Conservation (phyloP, 495 filamentous ascomycete genomes). For the Lindgomyces ingoldianus region DNA sequence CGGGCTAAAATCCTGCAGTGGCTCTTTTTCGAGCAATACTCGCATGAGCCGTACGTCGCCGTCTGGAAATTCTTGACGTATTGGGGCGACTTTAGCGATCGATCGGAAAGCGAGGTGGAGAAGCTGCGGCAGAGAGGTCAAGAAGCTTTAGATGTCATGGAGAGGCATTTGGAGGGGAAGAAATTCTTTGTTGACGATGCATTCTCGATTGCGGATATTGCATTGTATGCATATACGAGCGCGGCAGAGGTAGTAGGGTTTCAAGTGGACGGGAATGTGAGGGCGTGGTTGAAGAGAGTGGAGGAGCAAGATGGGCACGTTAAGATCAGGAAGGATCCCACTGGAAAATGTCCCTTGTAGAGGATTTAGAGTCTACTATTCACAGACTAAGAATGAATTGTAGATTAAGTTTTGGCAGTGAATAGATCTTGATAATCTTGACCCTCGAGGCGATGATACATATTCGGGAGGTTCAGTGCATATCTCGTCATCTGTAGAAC, state of each 20-base stretch:
- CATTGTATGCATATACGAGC: conserved; percentile 11
- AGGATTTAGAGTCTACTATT: neutral
- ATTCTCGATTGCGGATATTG: conserved; percentile 15
- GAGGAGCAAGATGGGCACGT: conserved; percentile 15
- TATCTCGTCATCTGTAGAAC: neutral
- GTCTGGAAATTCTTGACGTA: conserved; percentile 6
- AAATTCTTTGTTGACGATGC: conserved; percentile 13
- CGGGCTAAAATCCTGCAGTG: conserved; percentile 6
- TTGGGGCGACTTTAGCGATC: neutral
- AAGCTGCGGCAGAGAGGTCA: conserved; percentile 7
- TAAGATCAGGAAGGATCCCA: conserved; percentile 19
- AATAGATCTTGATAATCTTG: neutral
- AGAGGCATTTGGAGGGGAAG: conserved; percentile 15
- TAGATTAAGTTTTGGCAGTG: neutral
- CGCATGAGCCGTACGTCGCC: conserved; percentile 15
- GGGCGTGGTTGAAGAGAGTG: conserved; percentile 14
- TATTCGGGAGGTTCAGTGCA: neutral
- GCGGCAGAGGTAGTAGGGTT: conserved; percentile 13
- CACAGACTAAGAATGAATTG: neutral
- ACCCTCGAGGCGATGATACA: neutral
- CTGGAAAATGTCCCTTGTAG: conserved; percentile 13
- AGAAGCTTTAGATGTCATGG: conserved; percentile 10
- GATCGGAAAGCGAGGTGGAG: neutral
- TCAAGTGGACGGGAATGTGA: conserved; percentile 10
- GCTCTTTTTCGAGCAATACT: conserved; percentile 24